These are phyloP conservation scores for Rhodotorula diobovata DNA, from an alignment of 768 basidiomycete species.

Conservation along the genomic window DNA sequence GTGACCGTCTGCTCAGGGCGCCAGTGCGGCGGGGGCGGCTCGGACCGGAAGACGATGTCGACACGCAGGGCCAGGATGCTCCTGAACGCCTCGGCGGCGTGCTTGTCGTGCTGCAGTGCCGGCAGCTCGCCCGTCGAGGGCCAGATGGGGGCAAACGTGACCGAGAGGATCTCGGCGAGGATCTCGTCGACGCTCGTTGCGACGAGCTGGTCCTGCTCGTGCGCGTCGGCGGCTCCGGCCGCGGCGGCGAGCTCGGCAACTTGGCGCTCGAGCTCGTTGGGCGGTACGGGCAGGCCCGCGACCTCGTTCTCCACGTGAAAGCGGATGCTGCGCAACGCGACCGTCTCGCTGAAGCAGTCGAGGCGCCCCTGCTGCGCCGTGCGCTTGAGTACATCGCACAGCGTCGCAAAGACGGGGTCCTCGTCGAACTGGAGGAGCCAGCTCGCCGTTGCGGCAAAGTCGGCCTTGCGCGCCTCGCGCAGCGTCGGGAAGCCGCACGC, in stretches of 20 bases:
- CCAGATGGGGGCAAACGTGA: background rate
- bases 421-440: slow-evolving; percentile 54
- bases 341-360: slow-evolving; percentile 50
- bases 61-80: background rate
- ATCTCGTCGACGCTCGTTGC: slow-evolving; percentile 26
- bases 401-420: slow-evolving; percentile 55
- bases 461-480: slow-evolving; percentile 62
- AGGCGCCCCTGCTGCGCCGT: slow-evolving; percentile 53
- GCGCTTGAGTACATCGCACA: slow-evolving; percentile 57
- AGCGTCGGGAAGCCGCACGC: slow-evolving; percentile 71
- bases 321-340: slow-evolving; percentile 10
- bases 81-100: slow-evolving; percentile 6
- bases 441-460: slow-evolving; percentile 65
- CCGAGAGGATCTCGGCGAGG: slow-evolving; percentile 8
- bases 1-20: slow-evolving; percentile 51
- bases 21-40: slow-evolving; percentile 10
- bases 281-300: background rate
- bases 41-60: background rate
- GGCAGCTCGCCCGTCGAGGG: background rate
- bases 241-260: background rate
- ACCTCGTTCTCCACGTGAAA: background rate
- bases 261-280: background rate
- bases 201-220: slow-evolving; percentile 19
- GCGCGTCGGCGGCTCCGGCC: slow-evolving; percentile 23
- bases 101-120: background rate